Conservation (phyloP, 108 stramenopile genomes). For the Thalassiosira profunda region DNA sequence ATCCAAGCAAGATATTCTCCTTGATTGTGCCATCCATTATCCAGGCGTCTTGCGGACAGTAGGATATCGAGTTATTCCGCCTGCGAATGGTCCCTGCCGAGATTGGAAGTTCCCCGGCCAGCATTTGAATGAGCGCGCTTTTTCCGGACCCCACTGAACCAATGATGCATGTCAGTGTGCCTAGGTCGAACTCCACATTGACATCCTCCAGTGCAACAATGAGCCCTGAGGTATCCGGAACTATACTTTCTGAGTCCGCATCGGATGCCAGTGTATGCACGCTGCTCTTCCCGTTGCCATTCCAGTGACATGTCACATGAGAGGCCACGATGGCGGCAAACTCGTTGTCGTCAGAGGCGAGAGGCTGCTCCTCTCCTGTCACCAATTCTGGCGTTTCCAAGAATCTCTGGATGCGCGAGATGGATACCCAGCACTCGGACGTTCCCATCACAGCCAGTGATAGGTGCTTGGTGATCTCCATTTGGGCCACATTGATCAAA, state of each 20-base stretch:
- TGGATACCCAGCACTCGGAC: slow-evolving; percentile 71
- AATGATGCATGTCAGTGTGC: slow-evolving; percentile 64
- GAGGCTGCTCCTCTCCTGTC: background rate
- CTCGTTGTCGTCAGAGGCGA: background rate
- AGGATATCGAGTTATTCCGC: slow-evolving; percentile 59
- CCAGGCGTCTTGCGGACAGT: slow-evolving; percentile 94
- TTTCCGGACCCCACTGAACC: slow-evolving; percentile 76
- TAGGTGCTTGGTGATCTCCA: slow-evolving; percentile 90
- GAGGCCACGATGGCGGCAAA: slow-evolving; percentile 11
- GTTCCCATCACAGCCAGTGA: slow-evolving; percentile 84
- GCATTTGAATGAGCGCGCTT: slow-evolving; percentile 65
- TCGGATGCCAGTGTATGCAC: slow-evolving; percentile 8
- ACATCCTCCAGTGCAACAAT: slow-evolving; percentile 41
- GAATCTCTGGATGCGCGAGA: slow-evolving; percentile 74
- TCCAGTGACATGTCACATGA: slow-evolving; percentile 53
- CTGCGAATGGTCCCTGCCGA: slow-evolving; percentile 49
- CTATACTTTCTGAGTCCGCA: too few relatives aligned
- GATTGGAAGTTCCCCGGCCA: slow-evolving; percentile 70
- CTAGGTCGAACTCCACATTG: slow-evolving; percentile 45
- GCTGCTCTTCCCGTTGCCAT: slow-evolving; percentile 12
- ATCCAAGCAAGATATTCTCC: slow-evolving; percentile 90
- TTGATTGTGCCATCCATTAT: slow-evolving; percentile 91
- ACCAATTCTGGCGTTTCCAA: slow-evolving; percentile 68
- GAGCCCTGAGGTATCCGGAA: slow-evolving; percentile 10
- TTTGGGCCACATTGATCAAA: slow-evolving; percentile 85